These are phyloP conservation scores for Citrus maxima DNA, from an alignment of 345 rosid genomes.

Conservation along the genomic window DNA sequence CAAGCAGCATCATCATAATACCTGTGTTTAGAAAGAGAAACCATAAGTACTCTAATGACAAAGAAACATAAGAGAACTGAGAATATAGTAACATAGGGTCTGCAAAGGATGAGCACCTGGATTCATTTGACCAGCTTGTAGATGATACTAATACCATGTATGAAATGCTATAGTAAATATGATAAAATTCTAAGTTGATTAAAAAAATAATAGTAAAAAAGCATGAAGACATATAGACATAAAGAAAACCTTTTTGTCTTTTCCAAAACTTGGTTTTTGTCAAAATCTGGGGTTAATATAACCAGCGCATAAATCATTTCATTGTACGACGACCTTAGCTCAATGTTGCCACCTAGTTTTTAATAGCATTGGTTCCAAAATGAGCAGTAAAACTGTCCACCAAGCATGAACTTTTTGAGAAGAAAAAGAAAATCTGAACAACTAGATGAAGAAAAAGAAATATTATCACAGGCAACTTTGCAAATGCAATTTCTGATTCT, in stretches of 20 bases:
- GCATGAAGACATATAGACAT: no score
- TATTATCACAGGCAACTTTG: background rate
- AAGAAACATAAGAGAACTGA: background rate
- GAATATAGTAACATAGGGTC: background rate
- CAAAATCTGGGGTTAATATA: background rate
- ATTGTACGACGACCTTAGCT: background rate
- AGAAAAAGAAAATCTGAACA: background rate
- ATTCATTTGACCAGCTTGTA: background rate
- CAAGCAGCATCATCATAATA: slow-evolving; percentile 99
- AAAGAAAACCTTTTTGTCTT: background rate
- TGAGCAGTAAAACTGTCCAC: background rate
- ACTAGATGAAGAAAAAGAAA: background rate
- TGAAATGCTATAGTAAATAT: background rate
- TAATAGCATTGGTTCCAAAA: background rate
- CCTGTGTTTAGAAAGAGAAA: slow-evolving; percentile 36
- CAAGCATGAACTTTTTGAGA: background rate
- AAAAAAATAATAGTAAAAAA: background rate
- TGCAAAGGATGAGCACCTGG: background rate
- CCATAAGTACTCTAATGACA: background rate
- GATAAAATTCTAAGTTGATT: background rate
- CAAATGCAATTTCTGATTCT: background rate
- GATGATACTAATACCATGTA: background rate
- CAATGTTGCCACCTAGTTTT: background rate
- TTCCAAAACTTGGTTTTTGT: background rate
- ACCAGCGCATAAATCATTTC: background rate